phyloP scores from a whole-genome alignment of 2,329 filamentous ascomycete genomes.

The Arachnomyces sp. region DNA sequence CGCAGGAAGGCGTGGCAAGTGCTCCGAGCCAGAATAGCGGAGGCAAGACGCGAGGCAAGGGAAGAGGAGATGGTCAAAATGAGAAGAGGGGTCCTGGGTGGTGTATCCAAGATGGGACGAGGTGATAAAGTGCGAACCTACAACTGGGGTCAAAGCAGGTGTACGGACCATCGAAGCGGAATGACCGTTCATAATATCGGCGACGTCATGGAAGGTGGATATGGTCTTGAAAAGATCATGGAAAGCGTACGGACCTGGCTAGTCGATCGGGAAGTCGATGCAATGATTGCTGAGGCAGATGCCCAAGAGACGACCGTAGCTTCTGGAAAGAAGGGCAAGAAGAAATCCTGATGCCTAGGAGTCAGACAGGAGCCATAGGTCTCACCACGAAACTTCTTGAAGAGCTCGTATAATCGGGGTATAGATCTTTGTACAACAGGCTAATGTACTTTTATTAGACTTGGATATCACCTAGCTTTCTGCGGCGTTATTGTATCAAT shows the following conservation, averaged over 20 bases:
- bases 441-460: no score
- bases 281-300: conserved; percentile 58
- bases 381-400: no score
- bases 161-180: conserved; percentile 81
- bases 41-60: conserved; percentile 68
- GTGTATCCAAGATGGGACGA: conserved; percentile 71
- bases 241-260: conserved; percentile 71
- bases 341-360: neutral
- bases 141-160: conserved; percentile 70
- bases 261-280: conserved; percentile 64
- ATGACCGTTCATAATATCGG: conserved; percentile 72
- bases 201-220: conserved; percentile 68
- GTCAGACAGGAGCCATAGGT: no score
- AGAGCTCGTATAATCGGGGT: no score
- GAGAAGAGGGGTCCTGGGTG: conserved; percentile 69
- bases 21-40: conserved; percentile 72
- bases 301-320: conserved; percentile 24
- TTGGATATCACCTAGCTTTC: no score
- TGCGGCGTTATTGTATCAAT: no score
- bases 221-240: conserved; percentile 67
- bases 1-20: conserved; percentile 80
- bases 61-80: conserved; percentile 72
- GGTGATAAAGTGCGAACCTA: conserved; percentile 94
- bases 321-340: conserved; percentile 10
- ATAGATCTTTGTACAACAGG: no score